Evolutionary conservation across 106 monocot species (phyloP).

Genomic region (Triglochin maritima): DNA sequence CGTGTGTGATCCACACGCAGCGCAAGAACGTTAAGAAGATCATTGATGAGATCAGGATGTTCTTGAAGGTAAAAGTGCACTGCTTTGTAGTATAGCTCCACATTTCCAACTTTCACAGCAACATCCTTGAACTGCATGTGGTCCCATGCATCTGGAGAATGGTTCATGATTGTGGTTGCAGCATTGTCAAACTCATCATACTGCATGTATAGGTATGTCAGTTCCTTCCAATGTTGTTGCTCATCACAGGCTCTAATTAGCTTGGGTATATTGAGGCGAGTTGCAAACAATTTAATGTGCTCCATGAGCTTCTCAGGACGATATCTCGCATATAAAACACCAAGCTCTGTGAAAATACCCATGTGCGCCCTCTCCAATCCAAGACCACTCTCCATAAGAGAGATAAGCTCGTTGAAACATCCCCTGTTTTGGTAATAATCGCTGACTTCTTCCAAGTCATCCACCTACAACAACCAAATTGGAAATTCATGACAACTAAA

Average conservation of each 20-base stretch:
- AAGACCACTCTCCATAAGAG: conserved; percentile 96
- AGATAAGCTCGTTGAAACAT: conserved; percentile 90
- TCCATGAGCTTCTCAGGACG: conserved; percentile 96
- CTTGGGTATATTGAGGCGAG: conserved; percentile 95
- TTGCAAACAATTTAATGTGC: conserved; percentile 92
- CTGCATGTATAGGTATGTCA: conserved; percentile 92
- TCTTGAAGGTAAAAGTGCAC: conserved; percentile 97
- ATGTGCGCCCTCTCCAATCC: conserved; percentile 97
- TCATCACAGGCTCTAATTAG: conserved; percentile 93
- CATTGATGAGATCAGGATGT: conserved; percentile 97
- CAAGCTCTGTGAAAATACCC: conserved; percentile 98
- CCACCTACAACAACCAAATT: conserved; percentile 46
- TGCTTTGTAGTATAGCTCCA: conserved; percentile 97
- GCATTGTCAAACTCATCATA: conserved; percentile 99
- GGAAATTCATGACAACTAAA: neutral
- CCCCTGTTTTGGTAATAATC: conserved; percentile 98
- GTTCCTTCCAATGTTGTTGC: conserved; percentile 98
- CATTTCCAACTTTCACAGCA: conserved; percentile 82
- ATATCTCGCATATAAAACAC: conserved; percentile 91
- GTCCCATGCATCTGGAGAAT: conserved; percentile 99
- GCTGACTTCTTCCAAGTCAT: conserved; percentile 99
- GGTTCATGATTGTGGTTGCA: conserved; percentile 97
- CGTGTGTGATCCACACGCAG: conserved; percentile 94
- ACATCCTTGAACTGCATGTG: conserved; percentile 99
- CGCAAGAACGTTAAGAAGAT: conserved; percentile 87